Conservation (phyloP, 2,329 filamentous ascomycete genomes). For the Cordyceps pruinosa region DNA sequence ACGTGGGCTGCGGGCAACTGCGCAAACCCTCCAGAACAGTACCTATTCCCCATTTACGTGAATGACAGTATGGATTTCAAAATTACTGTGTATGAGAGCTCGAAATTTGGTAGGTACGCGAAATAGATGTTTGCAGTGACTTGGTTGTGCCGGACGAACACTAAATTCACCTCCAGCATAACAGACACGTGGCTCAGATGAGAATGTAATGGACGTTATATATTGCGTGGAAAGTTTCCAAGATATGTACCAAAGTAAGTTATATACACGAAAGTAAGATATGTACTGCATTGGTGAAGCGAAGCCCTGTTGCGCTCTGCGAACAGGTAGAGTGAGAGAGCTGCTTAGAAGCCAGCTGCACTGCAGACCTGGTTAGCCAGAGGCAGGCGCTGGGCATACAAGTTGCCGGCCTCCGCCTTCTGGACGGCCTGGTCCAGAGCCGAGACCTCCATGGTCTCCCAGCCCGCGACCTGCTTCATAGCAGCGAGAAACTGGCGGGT, state of each 20-base stretch:
- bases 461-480: not conserved
- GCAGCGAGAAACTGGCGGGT: constrained; percentile 5
- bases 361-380: constrained; percentile 6
- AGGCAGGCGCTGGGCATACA: constrained; percentile 10
- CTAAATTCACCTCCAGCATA: too few species aligned
- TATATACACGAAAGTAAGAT: not conserved
- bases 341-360: constrained; percentile 4
- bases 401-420: constrained; percentile 8
- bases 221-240: not conserved
- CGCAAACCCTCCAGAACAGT: too few species aligned
- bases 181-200: too few species aligned
- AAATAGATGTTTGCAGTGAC: too few species aligned
- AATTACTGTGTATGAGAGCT: too few species aligned
- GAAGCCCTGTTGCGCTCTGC: not conserved
- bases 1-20: too few species aligned
- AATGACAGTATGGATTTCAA: too few species aligned
- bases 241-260: not conserved
- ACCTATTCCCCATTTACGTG: too few species aligned
- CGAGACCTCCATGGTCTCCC: constrained; percentile 10
- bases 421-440: constrained; percentile 9
- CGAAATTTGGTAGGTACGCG: too few species aligned
- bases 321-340: not conserved
- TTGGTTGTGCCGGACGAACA: too few species aligned
- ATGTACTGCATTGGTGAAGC: not conserved
- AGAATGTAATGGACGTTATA: not conserved